Percentiles rank a stretch among this genome's conserved stretches.
These are phyloP conservation scores for Melampsora americana DNA, from an alignment of 1,284 basidiomycete genomes.

Conservation along the genomic window DNA sequence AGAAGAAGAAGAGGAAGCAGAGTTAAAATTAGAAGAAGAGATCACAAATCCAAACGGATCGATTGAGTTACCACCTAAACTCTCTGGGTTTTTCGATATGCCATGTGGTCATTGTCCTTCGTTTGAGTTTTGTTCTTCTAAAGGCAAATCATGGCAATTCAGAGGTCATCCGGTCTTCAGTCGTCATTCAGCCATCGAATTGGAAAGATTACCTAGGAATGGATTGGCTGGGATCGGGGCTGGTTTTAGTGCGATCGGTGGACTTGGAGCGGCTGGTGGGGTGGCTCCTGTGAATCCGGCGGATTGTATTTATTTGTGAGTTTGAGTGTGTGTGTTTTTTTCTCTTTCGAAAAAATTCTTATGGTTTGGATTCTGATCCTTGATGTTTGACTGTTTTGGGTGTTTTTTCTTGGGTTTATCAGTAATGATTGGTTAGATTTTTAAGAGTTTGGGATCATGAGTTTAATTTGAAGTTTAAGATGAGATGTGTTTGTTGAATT, in stretches of 20 bases:
- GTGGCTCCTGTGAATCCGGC: constrained; percentile 44
- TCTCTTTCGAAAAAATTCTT: too few relatives aligned
- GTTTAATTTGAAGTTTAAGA: too few relatives aligned
- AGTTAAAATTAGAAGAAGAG: background rate
- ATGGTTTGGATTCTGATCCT: too few relatives aligned
- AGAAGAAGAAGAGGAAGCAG: constrained; percentile 15
- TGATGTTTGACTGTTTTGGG: background rate
- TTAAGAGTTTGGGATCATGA: too few relatives aligned
- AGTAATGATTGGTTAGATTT: constrained; percentile 9
- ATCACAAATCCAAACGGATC: background rate
- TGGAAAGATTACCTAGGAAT: constrained; percentile 38
- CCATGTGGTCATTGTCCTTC: constrained; percentile 45
- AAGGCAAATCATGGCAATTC: constrained; percentile 44
- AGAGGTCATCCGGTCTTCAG: constrained; percentile 8
- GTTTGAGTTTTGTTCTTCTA: constrained; percentile 43
- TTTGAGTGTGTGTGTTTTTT: background rate
- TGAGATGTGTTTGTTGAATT: too few relatives aligned
- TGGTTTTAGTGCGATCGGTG: constrained; percentile 42
- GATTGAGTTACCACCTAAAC: constrained; percentile 23
- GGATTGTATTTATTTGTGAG: constrained; percentile 45
- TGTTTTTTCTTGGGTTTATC: background rate
- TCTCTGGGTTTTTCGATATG: constrained; percentile 43
- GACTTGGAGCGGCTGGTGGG: constrained; percentile 32
- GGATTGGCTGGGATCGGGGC: constrained; percentile 43
- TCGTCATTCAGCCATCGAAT: background rate